Evolutionary conservation across 2,329 filamentous ascomycete genomes (phyloP).

Genomic region (Rhexocercosporidium sp.): DNA sequence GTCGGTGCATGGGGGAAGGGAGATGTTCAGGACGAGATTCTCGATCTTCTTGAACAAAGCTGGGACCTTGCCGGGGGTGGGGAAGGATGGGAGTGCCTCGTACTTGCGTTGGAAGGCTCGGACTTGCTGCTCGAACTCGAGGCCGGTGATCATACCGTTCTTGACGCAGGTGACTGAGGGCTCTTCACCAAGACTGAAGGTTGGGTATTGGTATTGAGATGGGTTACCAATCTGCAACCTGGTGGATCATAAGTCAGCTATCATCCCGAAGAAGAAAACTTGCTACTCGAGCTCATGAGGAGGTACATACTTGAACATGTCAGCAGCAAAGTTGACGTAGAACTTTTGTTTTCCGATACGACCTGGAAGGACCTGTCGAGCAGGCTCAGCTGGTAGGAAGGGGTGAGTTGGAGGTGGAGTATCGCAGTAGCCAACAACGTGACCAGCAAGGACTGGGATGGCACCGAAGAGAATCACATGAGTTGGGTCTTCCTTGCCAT

Average conservation of each 20-base stretch:
- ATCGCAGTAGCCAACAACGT: not conserved
- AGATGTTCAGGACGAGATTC: not conserved
- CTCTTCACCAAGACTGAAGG: not conserved
- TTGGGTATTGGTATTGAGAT: not conserved
- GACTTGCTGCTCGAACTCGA: not conserved
- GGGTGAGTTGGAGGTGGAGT: not conserved
- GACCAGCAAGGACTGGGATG: not conserved
- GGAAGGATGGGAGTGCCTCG: not conserved
- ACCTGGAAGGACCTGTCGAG: not conserved
- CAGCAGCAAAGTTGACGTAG: slow-evolving; percentile 1
- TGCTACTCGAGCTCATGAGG: not conserved
- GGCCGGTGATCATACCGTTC: not conserved
- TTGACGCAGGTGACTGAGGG: not conserved
- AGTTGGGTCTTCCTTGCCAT: no score
- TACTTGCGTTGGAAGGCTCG: not conserved
- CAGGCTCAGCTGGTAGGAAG: not conserved
- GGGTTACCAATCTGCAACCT: not conserved
- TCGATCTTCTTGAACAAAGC: not conserved
- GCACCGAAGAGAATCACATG: not conserved
- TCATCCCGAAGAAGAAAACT: slow-evolving; percentile 33
- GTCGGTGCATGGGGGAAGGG: not conserved
- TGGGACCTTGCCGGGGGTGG: not conserved
- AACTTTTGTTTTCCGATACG: not conserved
- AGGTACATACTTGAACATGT: slow-evolving; percentile 8
- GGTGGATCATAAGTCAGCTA: not conserved